Percentiles rank a stretch among this genome's conserved stretches.
These are phyloP conservation scores for Tripterygium wilfordii DNA, from an alignment of 177 flowering plant species.

Conservation along the genomic window DNA sequence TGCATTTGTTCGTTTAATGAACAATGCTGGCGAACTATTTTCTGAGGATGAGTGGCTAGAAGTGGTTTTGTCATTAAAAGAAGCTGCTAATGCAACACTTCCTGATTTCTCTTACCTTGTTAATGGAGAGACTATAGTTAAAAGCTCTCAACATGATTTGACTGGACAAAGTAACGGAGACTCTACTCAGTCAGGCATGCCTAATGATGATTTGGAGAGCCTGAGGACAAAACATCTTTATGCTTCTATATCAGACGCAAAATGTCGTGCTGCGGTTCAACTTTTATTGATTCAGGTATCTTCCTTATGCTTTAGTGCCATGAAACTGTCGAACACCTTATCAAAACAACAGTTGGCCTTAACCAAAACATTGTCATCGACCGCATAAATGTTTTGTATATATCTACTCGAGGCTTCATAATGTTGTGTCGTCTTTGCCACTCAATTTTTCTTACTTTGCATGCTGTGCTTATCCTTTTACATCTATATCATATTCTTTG, in stretches of 20 bases:
- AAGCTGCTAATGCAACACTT: conserved; percentile 79
- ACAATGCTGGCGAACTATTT: conserved; percentile 82
- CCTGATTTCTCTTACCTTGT: conserved; percentile 70
- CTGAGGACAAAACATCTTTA: conserved; percentile 38
- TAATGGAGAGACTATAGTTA: conserved; percentile 25
- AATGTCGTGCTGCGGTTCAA: conserved; percentile 93
- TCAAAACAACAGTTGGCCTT: no score
- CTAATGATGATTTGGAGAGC: conserved; percentile 51
- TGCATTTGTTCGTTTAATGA: conserved; percentile 94
- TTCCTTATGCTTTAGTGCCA: not conserved
- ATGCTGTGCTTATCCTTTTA: no score
- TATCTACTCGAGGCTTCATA: no score
- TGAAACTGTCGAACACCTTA: not conserved
- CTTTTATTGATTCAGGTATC: conserved; percentile 86
- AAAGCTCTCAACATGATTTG: conserved; percentile 26
- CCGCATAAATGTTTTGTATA: no score
- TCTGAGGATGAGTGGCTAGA: conserved; percentile 95
- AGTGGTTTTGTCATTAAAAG: conserved; percentile 75
- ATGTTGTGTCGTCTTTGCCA: no score
- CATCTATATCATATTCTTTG: no score
- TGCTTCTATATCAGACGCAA: conserved; percentile 71
- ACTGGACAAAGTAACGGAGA: conserved; percentile 31
- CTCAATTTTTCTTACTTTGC: no score
- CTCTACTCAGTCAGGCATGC: conserved; percentile 22
- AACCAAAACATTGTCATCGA: no score